Conservation (phyloP, 75 land plant species). For the Pseudotsuga menziesii region DNA sequence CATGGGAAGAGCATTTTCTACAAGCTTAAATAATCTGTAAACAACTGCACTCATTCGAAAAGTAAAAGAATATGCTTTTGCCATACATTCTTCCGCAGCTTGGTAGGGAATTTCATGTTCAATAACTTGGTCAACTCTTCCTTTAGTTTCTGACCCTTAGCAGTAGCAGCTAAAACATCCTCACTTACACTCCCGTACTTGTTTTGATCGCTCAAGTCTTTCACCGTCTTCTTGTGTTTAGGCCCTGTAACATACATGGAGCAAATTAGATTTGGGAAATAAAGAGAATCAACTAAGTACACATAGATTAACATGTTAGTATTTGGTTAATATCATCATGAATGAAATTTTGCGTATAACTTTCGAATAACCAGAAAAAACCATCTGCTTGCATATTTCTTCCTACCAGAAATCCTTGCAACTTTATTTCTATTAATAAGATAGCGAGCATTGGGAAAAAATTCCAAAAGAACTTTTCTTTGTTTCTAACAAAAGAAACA, state of each 20-base stretch:
- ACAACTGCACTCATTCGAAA: neutral
- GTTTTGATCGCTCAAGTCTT: neutral
- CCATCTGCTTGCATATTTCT: neutral
- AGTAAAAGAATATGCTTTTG: neutral
- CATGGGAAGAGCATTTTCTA: neutral
- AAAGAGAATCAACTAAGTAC: neutral
- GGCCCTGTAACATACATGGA: neutral
- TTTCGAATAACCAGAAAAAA: neutral
- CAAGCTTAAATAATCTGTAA: neutral
- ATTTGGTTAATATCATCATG: neutral
- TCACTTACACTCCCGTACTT: conserved; percentile 1
- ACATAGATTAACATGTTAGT: neutral
- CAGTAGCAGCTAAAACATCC: neutral
- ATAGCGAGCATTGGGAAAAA: neutral
- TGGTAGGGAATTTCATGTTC: neutral
- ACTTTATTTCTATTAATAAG: neutral
- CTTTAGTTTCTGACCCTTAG: neutral
- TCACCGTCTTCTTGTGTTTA: conserved; percentile 2
- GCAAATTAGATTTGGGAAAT: neutral
- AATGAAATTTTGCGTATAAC: neutral
- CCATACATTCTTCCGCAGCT: conserved; percentile 4
- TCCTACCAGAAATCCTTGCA: neutral
- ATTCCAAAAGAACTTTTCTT: too few species aligned
- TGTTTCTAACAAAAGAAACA: neutral
- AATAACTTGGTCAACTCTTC: conserved; percentile 1